phyloP scores from a whole-genome alignment of 2,329 filamentous ascomycete species.

The Tolypocladium album region DNA sequence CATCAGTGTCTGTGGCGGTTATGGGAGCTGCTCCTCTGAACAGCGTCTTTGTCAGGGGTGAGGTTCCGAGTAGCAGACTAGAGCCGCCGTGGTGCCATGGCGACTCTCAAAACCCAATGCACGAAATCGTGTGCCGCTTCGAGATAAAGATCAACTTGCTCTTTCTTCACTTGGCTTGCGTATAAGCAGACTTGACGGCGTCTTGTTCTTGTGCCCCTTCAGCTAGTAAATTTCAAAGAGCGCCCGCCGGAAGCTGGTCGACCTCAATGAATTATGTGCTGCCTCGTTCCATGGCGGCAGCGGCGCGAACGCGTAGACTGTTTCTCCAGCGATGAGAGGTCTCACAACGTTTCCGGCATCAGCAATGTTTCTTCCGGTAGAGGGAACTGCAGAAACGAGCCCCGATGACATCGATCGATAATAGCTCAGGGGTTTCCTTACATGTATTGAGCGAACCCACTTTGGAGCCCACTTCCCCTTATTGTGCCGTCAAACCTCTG shows the following conservation, averaged over 20 bases:
- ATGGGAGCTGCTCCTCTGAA: not conserved
- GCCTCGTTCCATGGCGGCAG: too few species aligned
- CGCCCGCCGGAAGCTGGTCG: not conserved
- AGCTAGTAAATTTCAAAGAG: too few species aligned
- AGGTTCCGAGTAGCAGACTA: not conserved
- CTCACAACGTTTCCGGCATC: not conserved
- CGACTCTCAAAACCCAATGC: not conserved
- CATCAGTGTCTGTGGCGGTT: not conserved
- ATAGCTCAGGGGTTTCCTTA: not conserved
- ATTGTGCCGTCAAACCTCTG: not conserved
- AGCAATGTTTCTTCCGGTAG: not conserved
- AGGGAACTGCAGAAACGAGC: not conserved
- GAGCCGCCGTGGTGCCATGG: not conserved
- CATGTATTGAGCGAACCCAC: not conserved
- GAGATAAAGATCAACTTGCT: not conserved
- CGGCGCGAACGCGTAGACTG: not conserved
- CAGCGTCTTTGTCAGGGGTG: not conserved
- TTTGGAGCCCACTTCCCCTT: not conserved
- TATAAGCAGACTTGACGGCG: too few species aligned
- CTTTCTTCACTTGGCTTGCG: not conserved
- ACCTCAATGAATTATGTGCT: not conserved
- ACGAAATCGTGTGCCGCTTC: too few species aligned
- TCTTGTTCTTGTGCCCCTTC: too few species aligned
- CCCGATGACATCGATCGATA: not conserved
- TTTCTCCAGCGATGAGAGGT: not conserved